A percentile compares a stretch with the other conserved stretches of the same genome.
phyloP scores from a whole-genome alignment of 768 basidiomycete genomes.

The Sarcodon aspratus region DNA sequence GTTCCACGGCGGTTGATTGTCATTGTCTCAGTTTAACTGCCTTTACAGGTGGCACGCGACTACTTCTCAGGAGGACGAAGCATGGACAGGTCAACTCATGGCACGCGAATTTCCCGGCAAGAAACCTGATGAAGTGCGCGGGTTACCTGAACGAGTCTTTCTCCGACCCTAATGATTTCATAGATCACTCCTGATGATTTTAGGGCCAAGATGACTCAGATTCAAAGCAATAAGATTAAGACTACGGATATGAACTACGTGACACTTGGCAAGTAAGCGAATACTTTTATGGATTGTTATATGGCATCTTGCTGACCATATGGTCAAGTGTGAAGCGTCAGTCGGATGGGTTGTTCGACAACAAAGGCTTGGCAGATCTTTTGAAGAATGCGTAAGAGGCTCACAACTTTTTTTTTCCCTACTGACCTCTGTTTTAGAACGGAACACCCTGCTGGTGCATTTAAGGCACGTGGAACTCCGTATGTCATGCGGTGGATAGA shows the following conservation, averaged over 20 bases:
- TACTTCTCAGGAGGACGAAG: constrained; percentile 57
- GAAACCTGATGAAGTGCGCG: constrained; percentile 25
- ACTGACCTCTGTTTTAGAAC: constrained; percentile 30
- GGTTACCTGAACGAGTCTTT: background rate
- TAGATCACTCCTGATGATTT: constrained; percentile 38
- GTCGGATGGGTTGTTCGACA: constrained; percentile 48
- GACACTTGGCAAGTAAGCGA: constrained; percentile 55
- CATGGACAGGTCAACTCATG: constrained; percentile 52
- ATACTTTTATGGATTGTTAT: constrained; percentile 21
- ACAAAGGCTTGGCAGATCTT: constrained; percentile 56
- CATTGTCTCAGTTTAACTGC: constrained; percentile 58
- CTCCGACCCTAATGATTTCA: background rate
- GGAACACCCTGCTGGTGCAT: constrained; percentile 58
- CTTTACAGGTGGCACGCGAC: constrained; percentile 85
- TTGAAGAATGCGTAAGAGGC: constrained; percentile 53
- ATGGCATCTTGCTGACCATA: background rate
- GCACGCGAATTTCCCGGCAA: constrained; percentile 41
- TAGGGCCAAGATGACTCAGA: constrained; percentile 27
- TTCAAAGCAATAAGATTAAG: constrained; percentile 31
- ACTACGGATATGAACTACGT: constrained; percentile 7
- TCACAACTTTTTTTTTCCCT: background rate
- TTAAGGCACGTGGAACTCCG: constrained; percentile 71
- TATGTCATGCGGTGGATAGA: constrained; percentile 62
- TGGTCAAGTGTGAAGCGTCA: constrained; percentile 47
- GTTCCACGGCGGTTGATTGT: background rate